Evolutionary conservation across 1,139 yeast genomes (phyloP).

Genomic region (Pichia sp.): DNA sequence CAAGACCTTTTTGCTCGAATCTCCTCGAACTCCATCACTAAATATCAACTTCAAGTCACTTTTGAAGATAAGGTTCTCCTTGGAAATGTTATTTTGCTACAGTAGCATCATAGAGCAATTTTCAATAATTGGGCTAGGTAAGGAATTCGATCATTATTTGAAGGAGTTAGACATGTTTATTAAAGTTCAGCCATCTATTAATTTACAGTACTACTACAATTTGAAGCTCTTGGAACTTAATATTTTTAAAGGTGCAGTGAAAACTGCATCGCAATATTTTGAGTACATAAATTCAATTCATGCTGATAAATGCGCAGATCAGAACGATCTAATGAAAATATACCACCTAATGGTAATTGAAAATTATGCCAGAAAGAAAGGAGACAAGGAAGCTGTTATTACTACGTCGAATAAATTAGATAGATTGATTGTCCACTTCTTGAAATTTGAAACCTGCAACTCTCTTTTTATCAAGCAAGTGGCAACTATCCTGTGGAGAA

Average conservation of each 20-base stretch:
- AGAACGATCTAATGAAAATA: constrained; percentile 2
- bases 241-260: constrained; percentile 15
- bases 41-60: constrained; percentile 27
- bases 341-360: constrained; percentile 8
- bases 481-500: constrained; percentile 11
- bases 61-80: constrained; percentile 34
- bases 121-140: constrained; percentile 47
- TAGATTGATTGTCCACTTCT: background rate
- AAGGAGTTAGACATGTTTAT: constrained; percentile 43
- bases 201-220: constrained; percentile 29
- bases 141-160: constrained; percentile 48
- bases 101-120: constrained; percentile 36
- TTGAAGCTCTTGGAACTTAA: constrained; percentile 21
- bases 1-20: constrained; percentile 33
- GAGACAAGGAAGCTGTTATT: constrained; percentile 12
- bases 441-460: background rate
- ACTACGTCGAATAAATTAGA: constrained; percentile 8
- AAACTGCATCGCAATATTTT: constrained; percentile 15
- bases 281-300: constrained; percentile 11
- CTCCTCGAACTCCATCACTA: constrained; percentile 7
- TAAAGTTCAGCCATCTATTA: constrained; percentile 30
- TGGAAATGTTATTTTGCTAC: constrained; percentile 36
- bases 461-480: constrained; percentile 5
- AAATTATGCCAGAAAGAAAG: constrained; percentile 9
- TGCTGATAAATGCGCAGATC: constrained; percentile 7